These are phyloP conservation scores for grape (Vitis vinifera) DNA, from an alignment of 164 flowering plant genomes.

Conservation along the genomic window DNA sequence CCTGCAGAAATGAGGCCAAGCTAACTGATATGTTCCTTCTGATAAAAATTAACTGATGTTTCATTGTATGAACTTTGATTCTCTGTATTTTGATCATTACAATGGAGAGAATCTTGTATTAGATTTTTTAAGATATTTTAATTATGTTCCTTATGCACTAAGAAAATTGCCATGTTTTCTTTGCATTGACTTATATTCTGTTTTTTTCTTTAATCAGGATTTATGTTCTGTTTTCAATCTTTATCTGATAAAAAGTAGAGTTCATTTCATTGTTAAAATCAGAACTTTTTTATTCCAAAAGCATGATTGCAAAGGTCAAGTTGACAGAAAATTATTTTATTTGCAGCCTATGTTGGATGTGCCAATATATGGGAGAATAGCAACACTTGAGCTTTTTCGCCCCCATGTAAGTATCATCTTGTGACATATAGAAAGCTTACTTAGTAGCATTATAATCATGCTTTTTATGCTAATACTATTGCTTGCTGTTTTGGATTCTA, in stretches of 20 bases:
- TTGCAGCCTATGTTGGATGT: constrained; percentile 95
- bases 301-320: too few species aligned
- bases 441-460: not conserved
- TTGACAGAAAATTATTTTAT: not conserved
- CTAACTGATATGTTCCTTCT: too few species aligned
- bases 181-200: too few species aligned
- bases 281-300: not conserved
- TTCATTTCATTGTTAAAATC: not conserved
- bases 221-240: not conserved
- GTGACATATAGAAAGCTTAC: not conserved
- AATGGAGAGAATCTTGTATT: too few species aligned
- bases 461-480: not conserved
- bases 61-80: too few species aligned
- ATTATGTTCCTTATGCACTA: not conserved
- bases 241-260: not conserved
- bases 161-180: not conserved
- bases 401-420: constrained; percentile 77
- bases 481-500: constrained; percentile 6
- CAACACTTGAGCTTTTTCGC: constrained; percentile 95
- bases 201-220: not conserved
- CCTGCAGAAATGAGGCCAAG: too few species aligned
- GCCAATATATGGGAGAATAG: constrained; percentile 98
- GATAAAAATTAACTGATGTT: too few species aligned
- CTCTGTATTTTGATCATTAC: too few species aligned
- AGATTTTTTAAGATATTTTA: too few species aligned